Evolutionary conservation across 176 grass and related monocot species (phyloP).

Genomic region (Carex littledalei): DNA sequence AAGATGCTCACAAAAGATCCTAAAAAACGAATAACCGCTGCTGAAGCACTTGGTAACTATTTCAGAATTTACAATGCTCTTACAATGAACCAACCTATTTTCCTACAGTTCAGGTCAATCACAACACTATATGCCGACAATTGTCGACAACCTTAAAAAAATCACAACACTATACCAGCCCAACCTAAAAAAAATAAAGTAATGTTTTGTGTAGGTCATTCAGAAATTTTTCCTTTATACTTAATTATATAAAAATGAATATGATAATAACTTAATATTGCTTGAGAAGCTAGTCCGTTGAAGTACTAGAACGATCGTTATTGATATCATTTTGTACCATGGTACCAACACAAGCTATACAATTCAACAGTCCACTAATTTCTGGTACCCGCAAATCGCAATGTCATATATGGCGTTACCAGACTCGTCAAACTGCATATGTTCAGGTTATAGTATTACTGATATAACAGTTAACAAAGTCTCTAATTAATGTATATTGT

Average conservation of each 20-base stretch:
- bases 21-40: constrained; percentile 31
- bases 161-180: neutral
- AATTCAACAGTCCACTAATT: neutral
- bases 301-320: neutral
- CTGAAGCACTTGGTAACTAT: constrained; percentile 15
- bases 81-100: neutral
- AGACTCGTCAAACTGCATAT: neutral
- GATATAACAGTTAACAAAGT: neutral
- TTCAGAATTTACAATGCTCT: neutral
- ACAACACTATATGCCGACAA: neutral
- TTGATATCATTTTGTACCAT: neutral
- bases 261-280: neutral
- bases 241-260: neutral
- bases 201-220: neutral
- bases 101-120: neutral
- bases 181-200: neutral
- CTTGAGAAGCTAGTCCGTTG: neutral
- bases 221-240: neutral
- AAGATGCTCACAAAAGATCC: constrained; percentile 35
- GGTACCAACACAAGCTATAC: neutral
- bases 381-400: neutral
- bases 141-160: neutral
- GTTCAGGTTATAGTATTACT: neutral
- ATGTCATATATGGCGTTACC: neutral
- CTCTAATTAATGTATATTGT: neutral